Conservation (phyloP, 352 stramenopile genomes). For the Phytopythium cucurbitacearum region DNA sequence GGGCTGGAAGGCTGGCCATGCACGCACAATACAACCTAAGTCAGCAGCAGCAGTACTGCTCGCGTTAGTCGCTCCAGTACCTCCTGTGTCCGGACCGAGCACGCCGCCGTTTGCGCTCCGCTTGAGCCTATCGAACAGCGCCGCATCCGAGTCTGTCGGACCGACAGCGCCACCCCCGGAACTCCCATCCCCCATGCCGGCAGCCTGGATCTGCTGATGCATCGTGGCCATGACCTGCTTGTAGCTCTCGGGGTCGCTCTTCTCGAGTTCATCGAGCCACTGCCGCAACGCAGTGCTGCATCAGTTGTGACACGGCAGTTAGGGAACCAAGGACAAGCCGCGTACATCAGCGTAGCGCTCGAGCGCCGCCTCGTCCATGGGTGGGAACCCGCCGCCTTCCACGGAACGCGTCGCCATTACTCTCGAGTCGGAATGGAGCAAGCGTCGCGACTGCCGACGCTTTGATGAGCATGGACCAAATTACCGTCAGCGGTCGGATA, state of each 20-base stretch:
- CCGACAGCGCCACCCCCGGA: too few relatives aligned
- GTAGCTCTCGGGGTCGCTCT: conserved; percentile 65
- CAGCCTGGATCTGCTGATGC: conserved; percentile 46
- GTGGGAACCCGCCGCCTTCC: conserved; percentile 3
- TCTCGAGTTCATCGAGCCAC: conserved; percentile 71
- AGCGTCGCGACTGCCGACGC: not conserved
- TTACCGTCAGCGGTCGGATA: too few relatives aligned
- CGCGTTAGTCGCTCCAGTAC: conserved; percentile 1
- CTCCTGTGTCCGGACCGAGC: not conserved
- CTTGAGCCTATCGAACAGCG: conserved; percentile 60
- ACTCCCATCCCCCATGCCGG: conserved; percentile 5
- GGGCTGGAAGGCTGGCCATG: conserved; percentile 41
- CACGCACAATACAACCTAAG: conserved; percentile 3
- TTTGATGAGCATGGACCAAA: not conserved
- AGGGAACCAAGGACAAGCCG: not conserved
- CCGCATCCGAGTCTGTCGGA: conserved; percentile 16
- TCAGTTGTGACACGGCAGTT: conserved; percentile 3
- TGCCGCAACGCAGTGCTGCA: conserved; percentile 10
- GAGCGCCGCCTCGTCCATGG: conserved; percentile 59
- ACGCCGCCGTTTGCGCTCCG: conserved; percentile 5
- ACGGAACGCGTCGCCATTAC: not conserved
- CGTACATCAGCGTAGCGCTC: conserved; percentile 73
- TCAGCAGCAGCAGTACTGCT: not conserved
- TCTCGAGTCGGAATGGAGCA: not conserved
- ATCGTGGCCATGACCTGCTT: conserved; percentile 58